These are phyloP conservation scores for Geotrichum restrictum DNA, from an alignment of 1,139 yeast species.

Conservation along the genomic window DNA sequence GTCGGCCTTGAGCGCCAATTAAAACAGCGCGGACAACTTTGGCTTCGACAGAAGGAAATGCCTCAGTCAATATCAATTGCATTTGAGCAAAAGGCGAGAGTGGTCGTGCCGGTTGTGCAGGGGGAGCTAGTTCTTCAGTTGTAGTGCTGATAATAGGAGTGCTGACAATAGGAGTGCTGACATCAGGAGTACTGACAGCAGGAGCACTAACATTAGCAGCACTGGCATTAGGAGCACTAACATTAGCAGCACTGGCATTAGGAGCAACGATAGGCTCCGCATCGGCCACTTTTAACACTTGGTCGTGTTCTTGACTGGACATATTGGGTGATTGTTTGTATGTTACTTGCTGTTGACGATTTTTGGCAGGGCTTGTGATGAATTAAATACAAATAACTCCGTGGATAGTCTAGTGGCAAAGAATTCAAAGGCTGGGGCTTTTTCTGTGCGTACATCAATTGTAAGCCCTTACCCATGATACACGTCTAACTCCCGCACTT, in stretches of 20 bases:
- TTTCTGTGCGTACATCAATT: too few species aligned
- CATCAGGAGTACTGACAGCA: neutral
- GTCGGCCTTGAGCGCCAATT: conserved; percentile 78
- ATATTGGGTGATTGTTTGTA: too few species aligned
- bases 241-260: neutral
- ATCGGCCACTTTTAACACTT: too few species aligned
- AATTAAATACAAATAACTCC: too few species aligned
- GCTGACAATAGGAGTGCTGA: neutral
- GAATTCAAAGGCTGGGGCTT: too few species aligned
- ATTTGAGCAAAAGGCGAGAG: conserved; percentile 53
- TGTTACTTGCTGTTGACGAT: too few species aligned
- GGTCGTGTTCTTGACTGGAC: too few species aligned
- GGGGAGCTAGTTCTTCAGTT: conserved; percentile 43
- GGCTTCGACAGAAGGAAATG: conserved; percentile 74
- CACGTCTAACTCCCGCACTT: too few species aligned
- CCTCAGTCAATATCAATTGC: conserved; percentile 58
- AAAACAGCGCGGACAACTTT: conserved; percentile 70
- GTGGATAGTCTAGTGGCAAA: too few species aligned
- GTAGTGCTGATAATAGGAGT: neutral
- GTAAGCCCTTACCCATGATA: too few species aligned
- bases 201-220: too few species aligned
- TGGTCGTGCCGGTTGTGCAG: conserved; percentile 73
- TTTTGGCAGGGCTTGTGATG: too few species aligned
- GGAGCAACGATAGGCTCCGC: neutral
- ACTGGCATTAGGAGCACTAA: neutral